Evolutionary conservation across 208 protist genomes (phyloP).

Genomic region (Wallacemonas sp.): DNA sequence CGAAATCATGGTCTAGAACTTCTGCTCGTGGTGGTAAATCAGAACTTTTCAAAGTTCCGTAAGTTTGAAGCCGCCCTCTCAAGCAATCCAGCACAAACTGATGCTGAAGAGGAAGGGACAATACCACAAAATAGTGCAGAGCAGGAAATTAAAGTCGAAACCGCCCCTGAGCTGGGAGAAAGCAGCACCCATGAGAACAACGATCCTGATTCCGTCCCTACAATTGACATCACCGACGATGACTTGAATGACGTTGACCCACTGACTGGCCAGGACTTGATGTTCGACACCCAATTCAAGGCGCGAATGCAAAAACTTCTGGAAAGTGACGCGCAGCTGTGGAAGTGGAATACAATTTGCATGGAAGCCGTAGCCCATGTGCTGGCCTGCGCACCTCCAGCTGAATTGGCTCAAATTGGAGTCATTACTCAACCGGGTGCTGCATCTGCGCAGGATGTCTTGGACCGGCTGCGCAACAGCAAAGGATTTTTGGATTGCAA

Average conservation of each 20-base stretch:
- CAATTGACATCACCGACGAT: conserved; percentile 14
- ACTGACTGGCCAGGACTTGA: conserved; percentile 2
- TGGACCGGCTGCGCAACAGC: conserved; percentile 36
- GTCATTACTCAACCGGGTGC: conserved; percentile 35
- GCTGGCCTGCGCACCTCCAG: conserved; percentile 46
- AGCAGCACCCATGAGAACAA: background rate
- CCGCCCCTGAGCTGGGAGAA: background rate
- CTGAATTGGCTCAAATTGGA: conserved; percentile 62
- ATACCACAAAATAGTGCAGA: no score
- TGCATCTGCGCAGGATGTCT: conserved; percentile 32
- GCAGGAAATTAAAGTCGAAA: background rate
- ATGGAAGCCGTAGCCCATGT: conserved; percentile 57
- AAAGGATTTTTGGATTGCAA: conserved; percentile 70
- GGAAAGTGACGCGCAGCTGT: conserved; percentile 77
- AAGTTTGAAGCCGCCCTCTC: conserved; percentile 17
- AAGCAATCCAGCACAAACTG: no score
- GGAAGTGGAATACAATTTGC: conserved; percentile 81
- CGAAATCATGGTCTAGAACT: conserved; percentile 84
- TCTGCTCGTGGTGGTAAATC: conserved; percentile 82
- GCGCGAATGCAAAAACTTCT: conserved; percentile 53
- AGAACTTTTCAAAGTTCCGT: conserved; percentile 66
- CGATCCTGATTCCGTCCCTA: background rate
- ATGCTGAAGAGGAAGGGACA: no score
- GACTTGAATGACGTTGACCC: conserved; percentile 21
- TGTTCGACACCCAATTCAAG: conserved; percentile 47